These are phyloP conservation scores for Raffaelea ambrosiae DNA, from an alignment of 2,329 filamentous ascomycete genomes.

Conservation along the genomic window DNA sequence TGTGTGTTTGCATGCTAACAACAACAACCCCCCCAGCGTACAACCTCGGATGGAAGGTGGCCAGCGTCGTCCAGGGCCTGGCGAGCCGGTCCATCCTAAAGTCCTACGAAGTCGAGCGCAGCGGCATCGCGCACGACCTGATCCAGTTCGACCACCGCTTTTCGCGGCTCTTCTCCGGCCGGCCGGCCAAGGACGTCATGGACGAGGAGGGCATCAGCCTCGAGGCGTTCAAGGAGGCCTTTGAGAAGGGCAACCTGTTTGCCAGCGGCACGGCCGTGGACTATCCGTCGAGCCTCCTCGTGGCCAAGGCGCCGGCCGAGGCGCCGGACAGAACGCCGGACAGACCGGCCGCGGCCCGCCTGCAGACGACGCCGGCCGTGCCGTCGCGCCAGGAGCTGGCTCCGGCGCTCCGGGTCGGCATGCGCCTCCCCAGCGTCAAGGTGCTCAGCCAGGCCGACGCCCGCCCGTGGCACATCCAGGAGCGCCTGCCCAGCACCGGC, in stretches of 20 bases:
- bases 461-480: slow-evolving; percentile 49
- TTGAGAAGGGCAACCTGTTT: slow-evolving; percentile 52
- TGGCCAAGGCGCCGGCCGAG: slow-evolving; percentile 35
- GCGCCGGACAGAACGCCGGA: not conserved
- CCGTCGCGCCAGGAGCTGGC: slow-evolving; percentile 30
- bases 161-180: slow-evolving; percentile 45
- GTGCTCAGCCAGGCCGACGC: slow-evolving; percentile 50
- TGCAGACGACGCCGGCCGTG: slow-evolving; percentile 3
- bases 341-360: not conserved
- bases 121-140: slow-evolving; percentile 53
- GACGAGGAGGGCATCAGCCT: slow-evolving; percentile 54
- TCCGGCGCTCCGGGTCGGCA: slow-evolving; percentile 38
- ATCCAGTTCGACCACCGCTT: slow-evolving; percentile 56
- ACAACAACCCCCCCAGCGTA: slow-evolving; percentile 24
- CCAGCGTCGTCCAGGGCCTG: slow-evolving; percentile 33
- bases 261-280: slow-evolving; percentile 49
- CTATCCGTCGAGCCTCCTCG: slow-evolving; percentile 47
- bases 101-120: slow-evolving; percentile 45
- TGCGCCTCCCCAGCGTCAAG: slow-evolving; percentile 50
- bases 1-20: not conserved
- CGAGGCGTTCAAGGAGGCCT: slow-evolving; percentile 53
- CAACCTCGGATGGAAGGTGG: slow-evolving; percentile 51
- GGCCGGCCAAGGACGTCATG: slow-evolving; percentile 49
- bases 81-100: slow-evolving; percentile 32
- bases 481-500: slow-evolving; percentile 44